Conservation (phyloP, 805 yeast species). For the Metschnikowia gelsemii region DNA sequence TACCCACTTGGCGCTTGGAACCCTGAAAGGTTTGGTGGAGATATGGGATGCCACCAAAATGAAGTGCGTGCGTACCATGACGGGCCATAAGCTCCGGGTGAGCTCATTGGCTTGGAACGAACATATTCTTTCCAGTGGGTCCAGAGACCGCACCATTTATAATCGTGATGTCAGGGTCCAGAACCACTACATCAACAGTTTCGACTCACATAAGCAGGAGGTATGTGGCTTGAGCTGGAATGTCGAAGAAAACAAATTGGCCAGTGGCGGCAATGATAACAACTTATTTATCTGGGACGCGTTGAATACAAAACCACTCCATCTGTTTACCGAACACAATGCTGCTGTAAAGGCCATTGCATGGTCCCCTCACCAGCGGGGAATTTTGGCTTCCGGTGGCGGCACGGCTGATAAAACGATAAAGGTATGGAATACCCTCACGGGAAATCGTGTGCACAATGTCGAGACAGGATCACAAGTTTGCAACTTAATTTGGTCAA, state of each 20-base stretch:
- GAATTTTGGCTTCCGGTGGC: conserved; percentile 92
- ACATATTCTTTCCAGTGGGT: conserved; percentile 83
- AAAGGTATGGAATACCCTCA: conserved; percentile 88
- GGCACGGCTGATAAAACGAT: conserved; percentile 92
- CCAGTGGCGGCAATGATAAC: conserved; percentile 96
- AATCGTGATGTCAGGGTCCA: conserved; percentile 91
- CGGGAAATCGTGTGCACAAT: conserved; percentile 70
- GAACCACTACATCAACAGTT: conserved; percentile 70
- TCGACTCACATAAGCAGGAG: conserved; percentile 84
- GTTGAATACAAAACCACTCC: conserved; percentile 60
- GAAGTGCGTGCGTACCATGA: conserved; percentile 84
- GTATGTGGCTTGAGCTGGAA: conserved; percentile 97
- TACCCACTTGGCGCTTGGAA: conserved; percentile 91
- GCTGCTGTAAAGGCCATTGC: conserved; percentile 97
- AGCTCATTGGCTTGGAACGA: conserved; percentile 93
- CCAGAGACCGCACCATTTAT: conserved; percentile 77
- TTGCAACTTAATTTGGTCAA: conserved; percentile 91
- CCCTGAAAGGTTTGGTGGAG: conserved; percentile 81
- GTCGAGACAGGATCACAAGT: conserved; percentile 97
- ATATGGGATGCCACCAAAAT: conserved; percentile 89
- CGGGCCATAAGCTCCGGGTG: conserved; percentile 85
- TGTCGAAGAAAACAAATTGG: conserved; percentile 83
- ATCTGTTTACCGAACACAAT: conserved; percentile 74
- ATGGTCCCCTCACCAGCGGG: conserved; percentile 97
- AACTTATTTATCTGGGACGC: conserved; percentile 88